Conservation (phyloP, 257 asterid species). For the Rehmannia glutinosa region DNA sequence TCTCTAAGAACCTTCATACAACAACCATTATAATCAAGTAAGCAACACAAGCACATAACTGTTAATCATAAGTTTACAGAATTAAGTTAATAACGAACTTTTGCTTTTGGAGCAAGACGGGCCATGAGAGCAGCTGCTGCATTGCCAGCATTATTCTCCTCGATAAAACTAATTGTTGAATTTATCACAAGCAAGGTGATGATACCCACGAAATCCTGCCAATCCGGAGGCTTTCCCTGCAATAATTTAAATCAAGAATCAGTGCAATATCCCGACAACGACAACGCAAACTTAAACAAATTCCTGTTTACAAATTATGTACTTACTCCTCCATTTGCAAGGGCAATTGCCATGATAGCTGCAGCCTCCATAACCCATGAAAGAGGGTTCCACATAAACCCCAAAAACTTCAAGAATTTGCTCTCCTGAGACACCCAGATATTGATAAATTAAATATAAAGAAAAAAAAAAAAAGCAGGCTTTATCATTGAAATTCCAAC, state of each 20-base stretch:
- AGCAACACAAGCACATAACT: neutral
- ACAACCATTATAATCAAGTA: slow-evolving; percentile 22
- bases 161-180: slow-evolving; percentile 93
- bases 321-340: slow-evolving; percentile 98
- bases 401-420: slow-evolving; percentile 80
- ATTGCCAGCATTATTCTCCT: slow-evolving; percentile 99
- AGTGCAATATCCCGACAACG: too few relatives aligned
- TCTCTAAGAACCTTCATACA: slow-evolving; percentile 76
- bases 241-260: slow-evolving; percentile 10
- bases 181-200: slow-evolving; percentile 80
- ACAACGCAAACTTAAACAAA: neutral
- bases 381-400: slow-evolving; percentile 99
- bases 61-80: neutral
- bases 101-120: slow-evolving; percentile 93
- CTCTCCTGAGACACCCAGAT: slow-evolving; percentile 64
- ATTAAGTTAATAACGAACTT: slow-evolving; percentile 32
- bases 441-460: neutral
- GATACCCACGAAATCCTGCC: slow-evolving; percentile 99
- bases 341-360: slow-evolving; percentile 98
- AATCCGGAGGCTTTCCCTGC: slow-evolving; percentile 98
- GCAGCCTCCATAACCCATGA: slow-evolving; percentile 99
- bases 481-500: neutral
- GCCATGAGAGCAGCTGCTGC: slow-evolving; percentile 99
- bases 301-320: neutral
- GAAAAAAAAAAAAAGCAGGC: neutral